A percentile compares a stretch with the other conserved stretches of the same genome.
phyloP scores from a whole-genome alignment of 1,284 basidiomycete species.

The Leccinum solheimii region DNA sequence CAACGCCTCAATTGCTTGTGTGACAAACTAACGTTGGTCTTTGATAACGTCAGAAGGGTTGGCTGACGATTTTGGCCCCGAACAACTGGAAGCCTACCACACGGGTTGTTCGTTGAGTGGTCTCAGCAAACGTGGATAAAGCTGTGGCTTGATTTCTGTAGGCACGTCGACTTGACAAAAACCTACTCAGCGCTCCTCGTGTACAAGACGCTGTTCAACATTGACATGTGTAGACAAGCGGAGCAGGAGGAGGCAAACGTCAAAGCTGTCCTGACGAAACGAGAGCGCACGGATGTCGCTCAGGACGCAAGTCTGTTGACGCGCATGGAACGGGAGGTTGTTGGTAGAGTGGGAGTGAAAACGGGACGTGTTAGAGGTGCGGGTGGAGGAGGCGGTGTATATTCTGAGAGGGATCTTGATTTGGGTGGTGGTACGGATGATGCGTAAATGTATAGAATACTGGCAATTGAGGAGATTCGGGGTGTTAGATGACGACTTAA shows the following conservation, averaged over 20 bases:
- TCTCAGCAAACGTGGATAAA: neutral
- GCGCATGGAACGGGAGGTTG: constrained; percentile 64
- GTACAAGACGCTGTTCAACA: constrained; percentile 88
- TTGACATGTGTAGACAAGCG: constrained; percentile 65
- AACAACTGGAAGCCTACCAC: too few relatives aligned
- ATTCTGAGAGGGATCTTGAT: constrained; percentile 71
- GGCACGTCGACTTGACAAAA: constrained; percentile 83
- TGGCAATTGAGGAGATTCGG: too few relatives aligned
- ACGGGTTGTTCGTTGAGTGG: too few relatives aligned
- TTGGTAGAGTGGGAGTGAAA: constrained; percentile 68
- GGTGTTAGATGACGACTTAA: too few relatives aligned
- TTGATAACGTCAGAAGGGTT: too few relatives aligned
- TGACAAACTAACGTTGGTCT: too few relatives aligned
- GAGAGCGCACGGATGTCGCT: constrained; percentile 78
- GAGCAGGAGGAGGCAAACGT: constrained; percentile 69
- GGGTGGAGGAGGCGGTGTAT: constrained; percentile 84
- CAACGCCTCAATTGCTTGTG: too few relatives aligned
- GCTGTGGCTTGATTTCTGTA: constrained; percentile 26
- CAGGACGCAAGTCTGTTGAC: constrained; percentile 69
- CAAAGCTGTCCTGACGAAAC: constrained; percentile 73
- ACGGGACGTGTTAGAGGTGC: constrained; percentile 70
- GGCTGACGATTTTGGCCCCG: too few relatives aligned
- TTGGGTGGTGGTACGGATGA: constrained; percentile 25
- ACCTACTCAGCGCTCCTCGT: constrained; percentile 78
- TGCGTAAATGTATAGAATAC: constrained; percentile 2